Percentiles rank a stretch among this genome's conserved stretches.
These are phyloP conservation scores for Eremomyces bilateralis DNA, from an alignment of 495 filamentous ascomycete genomes.

Conservation along the genomic window DNA sequence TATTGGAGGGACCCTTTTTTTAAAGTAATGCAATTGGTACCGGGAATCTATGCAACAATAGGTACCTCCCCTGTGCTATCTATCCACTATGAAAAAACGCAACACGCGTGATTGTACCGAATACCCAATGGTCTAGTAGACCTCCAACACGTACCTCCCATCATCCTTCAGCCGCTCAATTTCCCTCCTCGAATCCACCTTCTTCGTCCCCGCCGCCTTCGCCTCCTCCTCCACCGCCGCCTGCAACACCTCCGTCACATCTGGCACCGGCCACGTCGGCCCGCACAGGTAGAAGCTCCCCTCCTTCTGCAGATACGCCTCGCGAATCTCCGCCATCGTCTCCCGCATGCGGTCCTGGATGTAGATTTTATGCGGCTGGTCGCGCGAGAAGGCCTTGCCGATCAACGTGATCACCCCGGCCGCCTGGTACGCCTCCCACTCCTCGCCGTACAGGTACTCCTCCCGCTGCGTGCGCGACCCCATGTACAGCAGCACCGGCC, in stretches of 20 bases:
- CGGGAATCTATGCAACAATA: no score
- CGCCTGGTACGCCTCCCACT: conserved; percentile 96
- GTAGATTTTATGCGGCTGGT: conserved; percentile 96
- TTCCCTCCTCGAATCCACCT: conserved; percentile 75
- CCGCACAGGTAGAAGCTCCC: conserved; percentile 94
- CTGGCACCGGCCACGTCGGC: conserved; percentile 97
- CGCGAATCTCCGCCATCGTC: conserved; percentile 60
- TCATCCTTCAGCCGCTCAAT: conserved; percentile 93
- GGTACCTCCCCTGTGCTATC: no score
- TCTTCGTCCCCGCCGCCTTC: conserved; percentile 27
- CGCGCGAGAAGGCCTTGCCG: conserved; percentile 84
- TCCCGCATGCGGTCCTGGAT: conserved; percentile 97
- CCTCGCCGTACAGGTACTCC: conserved; percentile 97
- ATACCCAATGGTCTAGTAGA: conserved; percentile 42
- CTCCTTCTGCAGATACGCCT: conserved; percentile 73
- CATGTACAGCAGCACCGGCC: conserved; percentile 85
- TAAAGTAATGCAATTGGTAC: no score
- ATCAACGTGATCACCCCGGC: conserved; percentile 88
- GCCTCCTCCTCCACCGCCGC: conserved; percentile 65
- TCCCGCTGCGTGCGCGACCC: conserved; percentile 91
- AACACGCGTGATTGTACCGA: no score
- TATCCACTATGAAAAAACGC: no score
- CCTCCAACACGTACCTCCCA: conserved; percentile 83
- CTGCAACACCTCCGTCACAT: conserved; percentile 81
- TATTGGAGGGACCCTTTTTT: no score